Conservation (phyloP, 257 asterid genomes). For the Solanum appendiculatum region DNA sequence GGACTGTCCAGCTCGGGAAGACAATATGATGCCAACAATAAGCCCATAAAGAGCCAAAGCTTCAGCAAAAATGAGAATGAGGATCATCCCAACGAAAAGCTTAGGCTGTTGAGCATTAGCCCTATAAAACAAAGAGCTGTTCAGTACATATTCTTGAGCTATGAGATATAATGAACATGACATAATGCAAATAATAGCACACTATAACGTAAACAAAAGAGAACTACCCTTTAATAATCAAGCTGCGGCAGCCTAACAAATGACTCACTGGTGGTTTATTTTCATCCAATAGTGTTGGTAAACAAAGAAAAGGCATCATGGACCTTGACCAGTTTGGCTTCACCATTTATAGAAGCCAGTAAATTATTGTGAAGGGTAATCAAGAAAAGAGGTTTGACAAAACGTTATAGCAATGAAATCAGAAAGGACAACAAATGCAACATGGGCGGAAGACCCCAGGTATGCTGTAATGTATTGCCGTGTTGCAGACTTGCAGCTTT, state of each 20-base stretch:
- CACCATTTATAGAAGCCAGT: background rate
- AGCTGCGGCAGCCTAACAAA: background rate
- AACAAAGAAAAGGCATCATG: background rate
- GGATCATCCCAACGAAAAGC: conserved; percentile 36
- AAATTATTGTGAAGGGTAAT: background rate
- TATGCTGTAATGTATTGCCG: background rate
- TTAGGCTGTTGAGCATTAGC: conserved; percentile 27
- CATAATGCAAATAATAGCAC: background rate
- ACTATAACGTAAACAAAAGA: background rate
- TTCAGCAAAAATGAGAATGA: conserved; percentile 27
- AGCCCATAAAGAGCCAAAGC: conserved; percentile 27
- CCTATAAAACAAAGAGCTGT: conserved; percentile 8
- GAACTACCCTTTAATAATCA: background rate
- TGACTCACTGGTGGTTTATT: background rate
- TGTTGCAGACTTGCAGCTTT: background rate
- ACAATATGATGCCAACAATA: conserved; percentile 25
- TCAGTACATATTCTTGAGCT: background rate
- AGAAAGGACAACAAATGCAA: background rate
- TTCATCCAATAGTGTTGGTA: background rate
- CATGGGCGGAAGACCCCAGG: background rate
- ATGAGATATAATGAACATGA: background rate
- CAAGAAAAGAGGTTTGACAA: background rate
- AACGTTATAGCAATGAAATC: background rate
- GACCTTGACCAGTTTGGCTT: background rate
- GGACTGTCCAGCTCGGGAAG: conserved; percentile 29